phyloP scores from a whole-genome alignment of 495 filamentous ascomycete species.

The Paragyromitra xinjiangensis region DNA sequence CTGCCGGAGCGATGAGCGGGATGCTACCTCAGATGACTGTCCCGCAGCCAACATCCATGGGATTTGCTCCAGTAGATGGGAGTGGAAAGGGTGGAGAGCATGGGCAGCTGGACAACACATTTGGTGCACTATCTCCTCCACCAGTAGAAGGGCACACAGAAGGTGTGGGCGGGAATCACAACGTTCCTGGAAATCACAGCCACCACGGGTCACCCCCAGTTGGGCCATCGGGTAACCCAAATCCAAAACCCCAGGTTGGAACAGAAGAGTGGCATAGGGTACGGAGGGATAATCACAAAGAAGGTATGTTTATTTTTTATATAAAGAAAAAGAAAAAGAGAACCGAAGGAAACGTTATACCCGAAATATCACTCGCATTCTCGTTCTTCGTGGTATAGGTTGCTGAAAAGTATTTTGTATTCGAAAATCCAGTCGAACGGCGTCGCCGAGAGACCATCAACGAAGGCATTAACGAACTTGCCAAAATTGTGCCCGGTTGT shows the following conservation, averaged over 20 bases:
- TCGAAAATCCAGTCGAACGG: slow-evolving; percentile 76
- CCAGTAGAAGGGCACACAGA: slow-evolving; percentile 54
- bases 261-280: slow-evolving; percentile 98
- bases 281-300: slow-evolving; percentile 98
- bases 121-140: slow-evolving; percentile 52
- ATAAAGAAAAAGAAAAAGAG: too few relatives aligned
- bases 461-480: slow-evolving; percentile 97
- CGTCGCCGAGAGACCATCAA: slow-evolving; percentile 98
- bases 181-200: slow-evolving; percentile 36
- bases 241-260: slow-evolving; percentile 84
- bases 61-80: slow-evolving; percentile 49
- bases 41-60: slow-evolving; percentile 51
- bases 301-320: slow-evolving; percentile 70
- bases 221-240: slow-evolving; percentile 51
- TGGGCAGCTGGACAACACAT: slow-evolving; percentile 49
- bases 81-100: slow-evolving; percentile 50
- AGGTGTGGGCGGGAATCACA: slow-evolving; percentile 51
- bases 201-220: slow-evolving; percentile 51
- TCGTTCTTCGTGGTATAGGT: slow-evolving; percentile 15
- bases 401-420: slow-evolving; percentile 1
- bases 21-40: slow-evolving; percentile 55
- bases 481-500: slow-evolving; percentile 96
- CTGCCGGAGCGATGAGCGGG: slow-evolving; percentile 55
- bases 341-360: background rate
- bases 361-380: slow-evolving; percentile 2